Percentiles rank a stretch among this genome's conserved stretches.
phyloP scores from a whole-genome alignment of 2,329 filamentous ascomycete species.

The Mycosphaerella arachidis region DNA sequence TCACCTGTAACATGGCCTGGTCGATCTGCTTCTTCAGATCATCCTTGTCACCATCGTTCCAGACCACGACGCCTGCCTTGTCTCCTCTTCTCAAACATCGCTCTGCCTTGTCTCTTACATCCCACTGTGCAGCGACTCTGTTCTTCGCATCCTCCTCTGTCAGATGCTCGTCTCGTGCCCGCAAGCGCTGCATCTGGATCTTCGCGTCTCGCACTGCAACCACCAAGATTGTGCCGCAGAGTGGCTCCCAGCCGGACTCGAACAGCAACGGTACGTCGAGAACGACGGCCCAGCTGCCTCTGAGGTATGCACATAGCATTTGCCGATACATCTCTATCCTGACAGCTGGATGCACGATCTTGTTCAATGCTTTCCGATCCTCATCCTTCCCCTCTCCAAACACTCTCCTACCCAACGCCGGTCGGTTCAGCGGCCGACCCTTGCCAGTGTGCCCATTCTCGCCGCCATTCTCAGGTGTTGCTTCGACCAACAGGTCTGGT shows the following conservation, averaged over 20 bases:
- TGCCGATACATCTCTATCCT: conserved; percentile 73
- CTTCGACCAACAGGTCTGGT: conserved; percentile 73
- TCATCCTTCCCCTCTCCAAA: conserved; percentile 74
- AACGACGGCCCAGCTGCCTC: conserved; percentile 81
- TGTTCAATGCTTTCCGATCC: conserved; percentile 75
- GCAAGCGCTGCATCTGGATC: conserved; percentile 76
- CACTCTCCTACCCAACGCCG: conserved; percentile 76
- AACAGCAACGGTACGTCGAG: conserved; percentile 90
- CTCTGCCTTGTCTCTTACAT: conserved; percentile 77
- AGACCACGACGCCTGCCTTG: conserved; percentile 70
- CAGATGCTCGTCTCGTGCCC: conserved; percentile 71
- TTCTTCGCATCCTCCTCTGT: conserved; percentile 82
- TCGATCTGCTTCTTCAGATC: conserved; percentile 65
- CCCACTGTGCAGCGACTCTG: conserved; percentile 78
- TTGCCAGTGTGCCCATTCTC: conserved; percentile 55
- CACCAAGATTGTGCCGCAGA: conserved; percentile 81
- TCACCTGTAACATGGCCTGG: conserved; percentile 60
- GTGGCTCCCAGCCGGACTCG: conserved; percentile 76
- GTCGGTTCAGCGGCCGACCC: conserved; percentile 75
- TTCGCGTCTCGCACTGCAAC: conserved; percentile 76
- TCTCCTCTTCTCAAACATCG: conserved; percentile 63
- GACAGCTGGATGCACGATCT: conserved; percentile 90
- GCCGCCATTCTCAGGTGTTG: conserved; percentile 39
- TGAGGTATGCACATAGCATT: conserved; percentile 67
- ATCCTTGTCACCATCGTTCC: conserved; percentile 77